Base-by-base conservation (phyloP, 2,329 filamentous ascomycete genomes). In the Penicillium sp. region DNA sequence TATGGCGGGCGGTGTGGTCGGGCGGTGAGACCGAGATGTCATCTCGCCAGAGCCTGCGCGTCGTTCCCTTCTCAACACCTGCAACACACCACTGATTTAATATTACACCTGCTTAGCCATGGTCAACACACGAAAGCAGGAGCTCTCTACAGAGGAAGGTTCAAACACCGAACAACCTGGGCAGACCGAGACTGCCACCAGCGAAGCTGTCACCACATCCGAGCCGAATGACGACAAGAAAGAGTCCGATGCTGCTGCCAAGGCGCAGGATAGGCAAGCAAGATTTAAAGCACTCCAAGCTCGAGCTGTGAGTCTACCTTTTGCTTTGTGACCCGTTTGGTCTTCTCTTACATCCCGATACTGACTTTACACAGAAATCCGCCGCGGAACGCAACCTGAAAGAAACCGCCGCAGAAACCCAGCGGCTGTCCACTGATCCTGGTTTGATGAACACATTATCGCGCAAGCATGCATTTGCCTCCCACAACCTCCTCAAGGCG, bases 401-500 rank as follows among this genome's bases (percentile, higher is more conserved):
- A 67, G 91, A 91, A 69, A 89, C 89, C 6, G 87, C 87, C 27
- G 83, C 84, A 42, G 91, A 95, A 73, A 87, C 88, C 13, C 86
- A 91, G 64, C 84, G 89, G 37, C 77, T 90, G 44, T 81, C 86
- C 3, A 84, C 84, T 24, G 89, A 95, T 66, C 88, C 89, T 4
- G 81, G 80, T 3, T 81, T 92, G 54, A 81, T 96, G 42, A 83
- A 83, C 1, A 81, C 88, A 1, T 76, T 97, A n/a, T 84, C 87
- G 56, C 87, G 91, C 54, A 89, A 90, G 64, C 88, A 89, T 63
- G 91, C 89, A 47, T 84, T 93, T 58, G 92, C 93, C 18, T 84
- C 87, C 5, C 89, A 96, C 69, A 98, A 97, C 66, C 82, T 98
- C 0, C 80, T 96, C 38, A 95, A 95, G 75, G 89, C 90, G 3